Conservation (phyloP, 2,329 filamentous ascomycete genomes). For the Ascomycota sp. region DNA sequence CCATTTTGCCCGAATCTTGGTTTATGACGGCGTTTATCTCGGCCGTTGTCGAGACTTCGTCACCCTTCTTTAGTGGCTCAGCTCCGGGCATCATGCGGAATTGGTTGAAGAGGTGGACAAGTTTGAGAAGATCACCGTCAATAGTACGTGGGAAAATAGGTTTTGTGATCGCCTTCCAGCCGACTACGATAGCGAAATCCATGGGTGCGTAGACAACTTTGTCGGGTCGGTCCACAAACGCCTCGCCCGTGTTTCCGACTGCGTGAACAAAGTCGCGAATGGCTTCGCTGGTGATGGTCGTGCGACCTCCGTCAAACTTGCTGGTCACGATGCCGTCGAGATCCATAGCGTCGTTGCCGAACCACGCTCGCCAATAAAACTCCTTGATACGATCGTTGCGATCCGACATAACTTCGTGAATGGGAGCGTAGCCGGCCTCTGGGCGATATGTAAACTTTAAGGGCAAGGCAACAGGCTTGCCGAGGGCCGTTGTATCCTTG, state of each 20-base stretch:
- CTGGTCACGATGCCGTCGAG: constrained; percentile 69
- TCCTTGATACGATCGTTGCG: constrained; percentile 98
- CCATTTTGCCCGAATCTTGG: constrained; percentile 97
- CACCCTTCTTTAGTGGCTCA: constrained; percentile 83
- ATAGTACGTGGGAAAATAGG: constrained; percentile 94
- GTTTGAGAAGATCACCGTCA: constrained; percentile 83
- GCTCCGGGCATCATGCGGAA: constrained; percentile 97
- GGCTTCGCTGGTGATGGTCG: constrained; percentile 69
- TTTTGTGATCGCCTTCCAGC: constrained; percentile 98
- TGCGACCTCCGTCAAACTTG: constrained; percentile 71
- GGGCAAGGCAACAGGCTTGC: constrained; percentile 59
- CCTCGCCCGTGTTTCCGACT: constrained; percentile 90
- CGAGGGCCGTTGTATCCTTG: constrained; percentile 74
- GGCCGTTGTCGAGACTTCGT: constrained; percentile 76
- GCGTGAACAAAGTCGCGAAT: constrained; percentile 99
- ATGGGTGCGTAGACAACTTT: constrained; percentile 91
- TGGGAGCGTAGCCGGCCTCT: constrained; percentile 90
- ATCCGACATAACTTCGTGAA: constrained; percentile 83
- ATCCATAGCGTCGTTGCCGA: constrained; percentile 63
- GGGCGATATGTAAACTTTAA: constrained; percentile 85
- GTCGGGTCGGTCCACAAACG: constrained; percentile 84
- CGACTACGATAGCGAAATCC: constrained; percentile 96
- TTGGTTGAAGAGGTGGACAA: constrained; percentile 88
- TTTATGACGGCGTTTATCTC: constrained; percentile 96
- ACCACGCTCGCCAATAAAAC: constrained; percentile 98